Base-by-base conservation (phyloP, 257 asterid species). In the Solanum gandarillasii region DNA sequence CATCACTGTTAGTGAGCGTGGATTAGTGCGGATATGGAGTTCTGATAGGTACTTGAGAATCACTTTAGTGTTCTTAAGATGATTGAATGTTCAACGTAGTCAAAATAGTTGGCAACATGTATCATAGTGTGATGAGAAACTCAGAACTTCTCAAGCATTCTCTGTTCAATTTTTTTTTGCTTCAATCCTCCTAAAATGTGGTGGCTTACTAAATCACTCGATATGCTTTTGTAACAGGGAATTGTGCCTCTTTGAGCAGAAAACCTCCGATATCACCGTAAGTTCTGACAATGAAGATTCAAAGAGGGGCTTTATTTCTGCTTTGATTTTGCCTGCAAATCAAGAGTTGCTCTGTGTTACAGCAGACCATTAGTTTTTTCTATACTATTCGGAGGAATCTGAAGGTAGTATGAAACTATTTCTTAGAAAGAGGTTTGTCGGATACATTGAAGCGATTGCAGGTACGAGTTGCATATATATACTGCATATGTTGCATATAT, bases 371-470 rank as follows among this genome's bases (percentile, higher is more conserved):
- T 12, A 39, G 43, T 39, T 39, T 39, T 39, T 39, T 39, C 43
- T 9, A 9, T 39, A 96, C 91, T 95, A 90, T 89, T 89, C 92
- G 27, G 92, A 89, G 85, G 92, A 91, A 87, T 89, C 87, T 86
- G 94, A 93, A 75, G 92, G 92, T 83, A 88, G 90, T 85, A 90
- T 93, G 90, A 90, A 91, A 87, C 86, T 97, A 52, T 87, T 86
- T 88, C 92, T 97, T 46, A 92, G 87, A 87, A 97, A 93, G 91
- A 93, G 99, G 90, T 95, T 97, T 46, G 91, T 93, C 84, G 99
- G 99, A 67, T 95, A 95, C 90, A 97, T 96, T 90, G 99, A 94
- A 94, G 98, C 96, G 92, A 96, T 96, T 91, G 93, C 93, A 68
- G 99, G 95, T 88, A 97, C 96, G 98, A 97, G 94, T 35, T 35